phyloP scores from a whole-genome alignment of 352 stramenopile species.

The Pythium guiyangense region DNA sequence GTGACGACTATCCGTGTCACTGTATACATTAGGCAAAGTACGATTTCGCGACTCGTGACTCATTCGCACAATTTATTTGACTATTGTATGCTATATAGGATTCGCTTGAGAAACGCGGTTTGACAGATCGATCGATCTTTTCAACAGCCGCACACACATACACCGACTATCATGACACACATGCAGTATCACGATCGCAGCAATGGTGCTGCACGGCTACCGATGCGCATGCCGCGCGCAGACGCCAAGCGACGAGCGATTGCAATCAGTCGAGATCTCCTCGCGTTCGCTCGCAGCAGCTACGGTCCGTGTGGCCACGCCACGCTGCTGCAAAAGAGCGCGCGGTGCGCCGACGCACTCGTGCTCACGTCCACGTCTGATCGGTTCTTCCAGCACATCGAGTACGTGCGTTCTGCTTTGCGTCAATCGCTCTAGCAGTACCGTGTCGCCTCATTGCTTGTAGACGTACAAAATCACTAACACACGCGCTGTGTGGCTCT shows the following conservation, averaged over 20 bases:
- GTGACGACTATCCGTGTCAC: no score
- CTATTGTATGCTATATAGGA: no score
- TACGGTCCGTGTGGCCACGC: conserved; percentile 35
- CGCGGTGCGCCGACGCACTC: conserved; percentile 36
- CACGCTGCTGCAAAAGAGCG: conserved; percentile 48
- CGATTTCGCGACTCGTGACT: no score
- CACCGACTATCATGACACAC: not conserved
- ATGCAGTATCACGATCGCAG: not conserved
- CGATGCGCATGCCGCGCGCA: not conserved
- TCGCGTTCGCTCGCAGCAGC: conserved; percentile 27
- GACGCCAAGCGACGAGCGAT: conserved; percentile 31
- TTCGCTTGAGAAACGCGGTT: no score
- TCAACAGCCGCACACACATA: not conserved
- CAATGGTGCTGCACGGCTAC: not conserved
- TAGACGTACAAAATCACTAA: not conserved
- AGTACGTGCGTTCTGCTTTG: conserved; percentile 14
- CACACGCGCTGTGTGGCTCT: not conserved
- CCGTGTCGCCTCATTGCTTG: no score
- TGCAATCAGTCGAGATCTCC: conserved; percentile 21
- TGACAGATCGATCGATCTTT: not conserved
- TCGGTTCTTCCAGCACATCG: conserved; percentile 31
- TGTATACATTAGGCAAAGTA: no score
- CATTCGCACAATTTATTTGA: no score
- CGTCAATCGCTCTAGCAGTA: not conserved
- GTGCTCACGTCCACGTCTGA: conserved; percentile 38